Conservation (phyloP, 805 yeast species). For the Ogataea methylovora region DNA sequence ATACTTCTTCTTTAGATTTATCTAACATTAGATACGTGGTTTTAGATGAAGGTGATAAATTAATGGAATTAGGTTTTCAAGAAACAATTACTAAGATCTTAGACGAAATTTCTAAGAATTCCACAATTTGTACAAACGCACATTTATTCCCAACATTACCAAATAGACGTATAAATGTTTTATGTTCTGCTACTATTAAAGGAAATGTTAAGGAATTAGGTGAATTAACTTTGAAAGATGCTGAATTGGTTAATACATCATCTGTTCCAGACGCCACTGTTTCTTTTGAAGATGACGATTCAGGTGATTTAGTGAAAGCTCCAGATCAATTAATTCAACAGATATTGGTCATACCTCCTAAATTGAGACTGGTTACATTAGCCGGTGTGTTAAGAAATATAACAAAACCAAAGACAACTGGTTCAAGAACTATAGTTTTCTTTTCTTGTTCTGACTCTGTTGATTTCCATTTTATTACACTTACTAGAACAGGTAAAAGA, state of each 20-base stretch:
- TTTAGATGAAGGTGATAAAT: slow-evolving; percentile 92
- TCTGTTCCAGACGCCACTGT: slow-evolving; percentile 23
- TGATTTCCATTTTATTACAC: slow-evolving; percentile 77
- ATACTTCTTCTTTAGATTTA: slow-evolving; percentile 69
- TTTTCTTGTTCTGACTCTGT: slow-evolving; percentile 96
- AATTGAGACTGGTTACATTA: slow-evolving; percentile 76
- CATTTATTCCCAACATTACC: slow-evolving; percentile 55
- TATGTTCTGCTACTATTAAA: slow-evolving; percentile 94
- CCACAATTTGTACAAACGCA: slow-evolving; percentile 28
- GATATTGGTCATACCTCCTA: slow-evolving; percentile 84
- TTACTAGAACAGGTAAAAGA: slow-evolving; percentile 51
- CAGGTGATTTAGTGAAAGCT: slow-evolving; percentile 35
- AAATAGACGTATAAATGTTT: slow-evolving; percentile 57
- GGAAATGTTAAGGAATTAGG: slow-evolving; percentile 76
- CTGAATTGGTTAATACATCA: slow-evolving; percentile 49
- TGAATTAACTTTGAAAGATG: slow-evolving; percentile 62
- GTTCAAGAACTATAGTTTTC: slow-evolving; percentile 69
- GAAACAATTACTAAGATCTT: slow-evolving; percentile 81
- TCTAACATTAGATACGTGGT: slow-evolving; percentile 79
- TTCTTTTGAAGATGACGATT: slow-evolving; percentile 11
- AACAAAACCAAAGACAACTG: slow-evolving; percentile 22
- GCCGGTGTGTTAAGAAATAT: slow-evolving; percentile 56
- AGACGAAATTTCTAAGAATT: slow-evolving; percentile 40
- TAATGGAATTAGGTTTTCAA: slow-evolving; percentile 94
- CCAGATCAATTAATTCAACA: slow-evolving; percentile 89